Evolutionary conservation across 2,329 filamentous ascomycete species (phyloP), one percentile per base, ranked within the genome.

Genomic region (Xylaria sp.): DNA sequence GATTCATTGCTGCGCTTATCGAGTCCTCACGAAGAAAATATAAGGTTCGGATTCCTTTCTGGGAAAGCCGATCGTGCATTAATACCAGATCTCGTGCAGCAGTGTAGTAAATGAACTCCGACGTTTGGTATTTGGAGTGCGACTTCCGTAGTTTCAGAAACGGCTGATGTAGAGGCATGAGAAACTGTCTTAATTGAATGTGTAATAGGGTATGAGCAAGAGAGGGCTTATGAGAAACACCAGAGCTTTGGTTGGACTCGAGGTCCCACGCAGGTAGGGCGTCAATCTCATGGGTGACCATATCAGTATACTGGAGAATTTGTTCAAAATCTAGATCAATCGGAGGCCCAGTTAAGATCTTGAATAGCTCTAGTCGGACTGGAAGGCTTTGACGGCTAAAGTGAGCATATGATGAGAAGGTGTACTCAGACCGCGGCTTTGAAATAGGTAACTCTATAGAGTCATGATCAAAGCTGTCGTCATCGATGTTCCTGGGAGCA

Each of bases 61-160:
- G 81, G 60, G 83, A 83, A 31, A 87, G 79, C 67, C 84, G 84
- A 71, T 87, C 84, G 70, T 87, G 83, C 63, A 87, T 78, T n/a
- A 87, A 76, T 1, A 87, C 83, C 67, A 87, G 84, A 65, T 87
- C 85, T 33, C 85, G 80, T 1, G 85, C 85, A 0, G 85, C 84
- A 57, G 85, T 87, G 74, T 87, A 87, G 77, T 87, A 87, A 48
- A 87, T 82, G 60, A 86, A 85, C 66, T 87, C 85, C 1, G 85
- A 86, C 68, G 85, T 84, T 67, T 87, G 85, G 69, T 86, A 87
- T 66, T 85, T 85, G 58, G 84, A 84, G 72, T 86, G 85, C 63
- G 80, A 78, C 74, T 84, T 84, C 66, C 85, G 81, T 54, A 86
- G 79, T 68, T 85, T 85, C 29, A 88, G 77, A 70, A 84, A 87